Percentiles rank a stretch among this genome's conserved stretches.
These are phyloP conservation scores for Mycena albidolilacea DNA, from an alignment of 768 basidiomycete species.

Conservation along the genomic window DNA sequence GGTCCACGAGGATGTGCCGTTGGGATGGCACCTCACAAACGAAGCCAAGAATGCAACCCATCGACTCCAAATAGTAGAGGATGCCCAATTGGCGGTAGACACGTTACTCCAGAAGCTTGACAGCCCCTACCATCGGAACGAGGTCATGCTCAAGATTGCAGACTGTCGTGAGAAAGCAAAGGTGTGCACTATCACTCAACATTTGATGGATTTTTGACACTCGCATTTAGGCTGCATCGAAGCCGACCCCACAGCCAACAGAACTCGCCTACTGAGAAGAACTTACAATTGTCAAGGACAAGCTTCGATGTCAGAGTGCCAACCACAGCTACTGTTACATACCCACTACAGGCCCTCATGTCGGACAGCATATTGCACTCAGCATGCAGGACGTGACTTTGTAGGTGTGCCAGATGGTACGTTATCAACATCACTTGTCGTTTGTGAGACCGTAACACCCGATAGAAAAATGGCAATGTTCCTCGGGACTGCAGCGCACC, in stretches of 20 bases:
- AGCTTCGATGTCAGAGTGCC: neutral
- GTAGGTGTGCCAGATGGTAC: neutral
- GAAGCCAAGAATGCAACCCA: neutral
- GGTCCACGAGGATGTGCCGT: neutral
- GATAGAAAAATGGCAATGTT: conserved; percentile 2
- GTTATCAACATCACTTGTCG: neutral
- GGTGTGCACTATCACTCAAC: neutral
- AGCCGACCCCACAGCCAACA: neutral
- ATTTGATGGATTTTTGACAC: neutral
- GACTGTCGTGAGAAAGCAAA: neutral
- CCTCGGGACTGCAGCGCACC: neutral
- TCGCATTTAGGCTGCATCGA: neutral
- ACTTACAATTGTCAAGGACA: neutral
- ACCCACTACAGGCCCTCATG: neutral
- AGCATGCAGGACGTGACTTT: neutral
- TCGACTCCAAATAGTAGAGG: neutral
- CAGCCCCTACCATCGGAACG: neutral
- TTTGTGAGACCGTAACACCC: neutral
- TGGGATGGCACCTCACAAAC: neutral
- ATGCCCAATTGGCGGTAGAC: neutral
- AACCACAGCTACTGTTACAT: neutral
- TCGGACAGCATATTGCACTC: neutral
- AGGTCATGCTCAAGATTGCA: neutral
- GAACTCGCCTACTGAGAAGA: neutral
- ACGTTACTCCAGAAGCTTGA: neutral